A percentile compares a stretch with the other conserved stretches of the same genome.
phyloP scores from a whole-genome alignment of 2,329 filamentous ascomycete genomes.

The Dothiorella sarmentorum region DNA sequence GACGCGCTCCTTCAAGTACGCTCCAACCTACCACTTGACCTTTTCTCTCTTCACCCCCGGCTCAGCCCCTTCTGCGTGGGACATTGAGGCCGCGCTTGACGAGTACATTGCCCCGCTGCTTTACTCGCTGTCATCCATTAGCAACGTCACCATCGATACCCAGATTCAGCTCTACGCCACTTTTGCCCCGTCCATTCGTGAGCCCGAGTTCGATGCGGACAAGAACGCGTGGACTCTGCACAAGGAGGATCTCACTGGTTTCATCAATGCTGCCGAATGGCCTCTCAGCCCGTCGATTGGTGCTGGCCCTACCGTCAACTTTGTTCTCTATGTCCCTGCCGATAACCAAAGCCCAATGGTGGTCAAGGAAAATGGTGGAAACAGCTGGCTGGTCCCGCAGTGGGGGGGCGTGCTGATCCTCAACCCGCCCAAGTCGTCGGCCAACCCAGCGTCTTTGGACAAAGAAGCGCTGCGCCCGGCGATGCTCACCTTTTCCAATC shows the following conservation, averaged over 20 bases:
- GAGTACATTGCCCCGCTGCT: conserved; percentile 81
- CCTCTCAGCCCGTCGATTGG: conserved; percentile 92
- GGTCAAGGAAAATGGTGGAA: conserved; percentile 58
- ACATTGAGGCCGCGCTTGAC: conserved; percentile 76
- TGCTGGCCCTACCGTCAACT: conserved; percentile 89
- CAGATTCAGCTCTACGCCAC: conserved; percentile 91
- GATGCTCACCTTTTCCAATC: conserved; percentile 85
- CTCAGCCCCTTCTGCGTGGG: conserved; percentile 79
- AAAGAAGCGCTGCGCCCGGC: conserved; percentile 69
- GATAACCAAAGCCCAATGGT: conserved; percentile 59
- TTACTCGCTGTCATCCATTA: conserved; percentile 73
- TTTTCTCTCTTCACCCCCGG: conserved; percentile 90
- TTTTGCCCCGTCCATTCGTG: conserved; percentile 59
- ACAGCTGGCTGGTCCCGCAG: conserved; percentile 91
- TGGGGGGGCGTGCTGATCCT: conserved; percentile 81
- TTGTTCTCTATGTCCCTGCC: conserved; percentile 84
- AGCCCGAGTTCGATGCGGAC: conserved; percentile 52
- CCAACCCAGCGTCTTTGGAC: conserved; percentile 52
- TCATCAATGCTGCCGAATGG: conserved; percentile 98
- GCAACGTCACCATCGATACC: conserved; percentile 93
- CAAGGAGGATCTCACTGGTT: conserved; percentile 85
- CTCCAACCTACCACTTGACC: conserved; percentile 89
- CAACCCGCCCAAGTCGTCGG: conserved; percentile 45
- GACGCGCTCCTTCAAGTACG: conserved; percentile 83
- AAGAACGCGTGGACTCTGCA: conserved; percentile 65